Base-by-base conservation (phyloP, 2,329 filamentous ascomycete genomes). In the Arthrobotrys iridis region DNA sequence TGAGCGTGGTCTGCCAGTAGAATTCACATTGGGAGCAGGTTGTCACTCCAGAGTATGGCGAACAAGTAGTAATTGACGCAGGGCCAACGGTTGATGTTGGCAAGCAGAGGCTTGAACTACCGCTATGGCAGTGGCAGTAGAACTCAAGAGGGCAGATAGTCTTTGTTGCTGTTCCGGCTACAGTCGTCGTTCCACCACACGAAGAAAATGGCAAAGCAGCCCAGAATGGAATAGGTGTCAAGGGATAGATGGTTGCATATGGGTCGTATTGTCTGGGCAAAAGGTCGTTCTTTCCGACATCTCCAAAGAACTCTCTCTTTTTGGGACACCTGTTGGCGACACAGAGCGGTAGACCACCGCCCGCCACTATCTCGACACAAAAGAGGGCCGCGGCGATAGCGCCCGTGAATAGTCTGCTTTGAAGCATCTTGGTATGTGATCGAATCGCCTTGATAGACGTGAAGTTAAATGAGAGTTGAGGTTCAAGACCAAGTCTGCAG, bases 241-340 rank as follows among this genome's bases (percentile, higher is more conserved):
- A 55, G 50, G 71, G 71, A 46, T 68, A 75, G 63, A 75, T 68
- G 15, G 71, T 75, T 43, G 71, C 55, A 43, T 75, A 75, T 26
- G 71, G 71, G 46, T 75, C 71, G 15, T 33, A 18, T 45, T 75
- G 71, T 46, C 71, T 67, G 22, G 71, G 62, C 40, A 75, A 24
- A 24, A 75, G 40, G 2, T 60, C 45, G 40, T 46, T n/a, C 33
- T 68, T 63, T 10, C 40, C 63, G 35, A 68, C 35, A 33, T 75
- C 71, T 57, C 71, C 71, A 52, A 75, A 75, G 13, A 68, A 2
- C 7, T 63, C 71, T 75, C 71, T 63, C 63, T 75, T 75, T 57
- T 75, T 75, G 4, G 55, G 55, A 50, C 71, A 75, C 59, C 71
- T 55, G 33, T 75, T 75, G 18, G 71, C 71, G 55, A 75, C 63